These are phyloP conservation scores for Balamuthia mandrillaris DNA, from an alignment of 208 protist genomes.

Conservation along the genomic window DNA sequence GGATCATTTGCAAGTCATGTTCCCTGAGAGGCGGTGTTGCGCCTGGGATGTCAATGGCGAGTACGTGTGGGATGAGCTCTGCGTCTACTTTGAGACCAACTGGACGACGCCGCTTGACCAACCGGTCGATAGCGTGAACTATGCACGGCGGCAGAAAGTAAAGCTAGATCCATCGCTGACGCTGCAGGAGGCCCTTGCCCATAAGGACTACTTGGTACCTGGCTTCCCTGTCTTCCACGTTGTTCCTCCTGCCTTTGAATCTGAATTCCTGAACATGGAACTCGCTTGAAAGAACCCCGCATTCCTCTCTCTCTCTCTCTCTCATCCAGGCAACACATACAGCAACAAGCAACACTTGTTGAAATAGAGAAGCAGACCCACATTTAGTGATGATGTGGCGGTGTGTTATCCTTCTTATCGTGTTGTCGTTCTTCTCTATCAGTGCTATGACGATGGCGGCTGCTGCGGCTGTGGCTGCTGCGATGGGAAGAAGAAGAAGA, in stretches of 20 bases:
- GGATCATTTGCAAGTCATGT: conserved; percentile 59
- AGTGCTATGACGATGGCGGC: no score
- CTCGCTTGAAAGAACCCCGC: no score
- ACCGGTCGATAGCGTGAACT: neutral
- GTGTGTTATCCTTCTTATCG: no score
- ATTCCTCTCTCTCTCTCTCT: no score
- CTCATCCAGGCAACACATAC: no score
- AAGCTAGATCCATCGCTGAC: conserved; percentile 11
- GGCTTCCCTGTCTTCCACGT: conserved; percentile 21
- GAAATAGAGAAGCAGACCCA: no score
- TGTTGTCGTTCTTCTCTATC: no score
- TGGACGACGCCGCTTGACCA: neutral
- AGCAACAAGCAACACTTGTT: no score
- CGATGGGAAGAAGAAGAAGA: neutral
- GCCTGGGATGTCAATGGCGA: neutral
- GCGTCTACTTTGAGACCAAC: conserved; percentile 32
- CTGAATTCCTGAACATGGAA: neutral
- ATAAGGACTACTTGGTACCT: neutral
- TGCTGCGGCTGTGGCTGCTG: neutral
- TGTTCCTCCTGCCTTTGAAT: neutral
- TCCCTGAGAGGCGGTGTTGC: neutral
- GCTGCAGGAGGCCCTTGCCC: neutral
- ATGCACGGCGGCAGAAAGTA: neutral
- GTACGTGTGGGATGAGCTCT: conserved; percentile 7
- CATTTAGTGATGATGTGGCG: no score